Conservation (phyloP, 148 eudicot genomes). For the Fallopia convolvulus region DNA sequence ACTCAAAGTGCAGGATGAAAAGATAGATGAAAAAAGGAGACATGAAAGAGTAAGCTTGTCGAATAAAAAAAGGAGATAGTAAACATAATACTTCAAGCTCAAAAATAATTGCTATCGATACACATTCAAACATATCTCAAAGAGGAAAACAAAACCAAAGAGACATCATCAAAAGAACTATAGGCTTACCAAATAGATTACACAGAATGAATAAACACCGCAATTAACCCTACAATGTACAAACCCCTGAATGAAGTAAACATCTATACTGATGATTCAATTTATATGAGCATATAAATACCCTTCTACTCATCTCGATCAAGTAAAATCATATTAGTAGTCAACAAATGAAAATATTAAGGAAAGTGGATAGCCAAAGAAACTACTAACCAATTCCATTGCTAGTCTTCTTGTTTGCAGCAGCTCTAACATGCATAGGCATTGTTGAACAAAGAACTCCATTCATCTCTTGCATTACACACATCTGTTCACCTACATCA, state of each 20-base stretch:
- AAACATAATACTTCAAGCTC: neutral
- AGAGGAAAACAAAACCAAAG: slow-evolving; percentile 4
- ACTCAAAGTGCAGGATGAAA: neutral
- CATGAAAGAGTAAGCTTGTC: neutral
- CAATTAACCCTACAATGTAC: neutral
- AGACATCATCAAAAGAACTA: neutral
- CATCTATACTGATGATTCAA: neutral
- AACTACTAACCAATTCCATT: slow-evolving; percentile 36
- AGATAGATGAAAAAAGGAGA: neutral
- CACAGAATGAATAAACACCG: neutral
- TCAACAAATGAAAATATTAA: neutral
- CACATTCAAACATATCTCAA: slow-evolving; percentile 5
- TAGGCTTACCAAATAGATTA: neutral
- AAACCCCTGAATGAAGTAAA: neutral
- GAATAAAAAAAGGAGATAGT: neutral
- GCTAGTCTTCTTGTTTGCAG: slow-evolving; percentile 65
- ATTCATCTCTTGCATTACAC: slow-evolving; percentile 96
- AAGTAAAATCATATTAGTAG: neutral
- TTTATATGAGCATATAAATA: neutral
- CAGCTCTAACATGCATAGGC: slow-evolving; percentile 89
- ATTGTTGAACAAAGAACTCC: slow-evolving; percentile 70
- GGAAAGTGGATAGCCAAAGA: neutral
- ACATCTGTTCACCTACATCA: slow-evolving; percentile 76
- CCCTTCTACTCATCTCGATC: neutral
- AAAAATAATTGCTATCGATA: neutral